These are phyloP conservation scores for Aspergillus leporis DNA, from an alignment of 495 filamentous ascomycete genomes.

Conservation along the genomic window DNA sequence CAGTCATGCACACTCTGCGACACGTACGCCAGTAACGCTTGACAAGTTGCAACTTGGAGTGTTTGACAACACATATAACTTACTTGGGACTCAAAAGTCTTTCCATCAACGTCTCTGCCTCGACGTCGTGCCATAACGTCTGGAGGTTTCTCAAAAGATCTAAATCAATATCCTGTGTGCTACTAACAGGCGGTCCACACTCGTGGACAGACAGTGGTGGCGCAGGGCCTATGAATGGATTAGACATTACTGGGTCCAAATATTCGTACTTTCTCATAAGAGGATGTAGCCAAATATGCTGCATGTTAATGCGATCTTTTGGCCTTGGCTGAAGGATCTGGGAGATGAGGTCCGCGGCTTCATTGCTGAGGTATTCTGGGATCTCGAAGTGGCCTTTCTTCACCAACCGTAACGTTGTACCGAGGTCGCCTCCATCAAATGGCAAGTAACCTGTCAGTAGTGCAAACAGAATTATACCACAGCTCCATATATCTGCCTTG, in stretches of 20 bases:
- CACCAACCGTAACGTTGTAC: slow-evolving; percentile 63
- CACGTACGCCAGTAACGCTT: not conserved
- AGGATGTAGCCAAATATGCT: slow-evolving; percentile 80
- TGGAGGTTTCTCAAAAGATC: slow-evolving; percentile 82
- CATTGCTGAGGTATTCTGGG: slow-evolving; percentile 61
- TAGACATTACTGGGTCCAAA: slow-evolving; percentile 50
- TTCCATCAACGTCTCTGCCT: slow-evolving; percentile 67
- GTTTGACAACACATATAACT: slow-evolving; percentile 31
- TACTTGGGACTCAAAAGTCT: slow-evolving; percentile 69
- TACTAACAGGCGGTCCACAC: slow-evolving; percentile 51
- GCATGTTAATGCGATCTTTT: slow-evolving; percentile 70
- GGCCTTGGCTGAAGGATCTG: slow-evolving; percentile 75
- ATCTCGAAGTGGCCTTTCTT: slow-evolving; percentile 71
- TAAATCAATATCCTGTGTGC: slow-evolving; percentile 64
- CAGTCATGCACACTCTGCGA: not conserved
- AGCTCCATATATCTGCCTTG: slow-evolving; percentile 89
- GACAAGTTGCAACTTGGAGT: not conserved
- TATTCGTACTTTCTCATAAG: slow-evolving; percentile 78
- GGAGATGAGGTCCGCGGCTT: slow-evolving; percentile 77
- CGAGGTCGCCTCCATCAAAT: slow-evolving; percentile 69
- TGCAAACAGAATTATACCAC: slow-evolving; percentile 86
- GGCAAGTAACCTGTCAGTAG: slow-evolving; percentile 78
- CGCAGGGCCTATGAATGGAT: slow-evolving; percentile 53
- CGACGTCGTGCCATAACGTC: slow-evolving; percentile 82
- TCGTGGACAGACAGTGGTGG: slow-evolving; percentile 53